These are phyloP conservation scores for Tuber aestivum DNA, from an alignment of 495 filamentous ascomycete genomes.

Conservation along the genomic window DNA sequence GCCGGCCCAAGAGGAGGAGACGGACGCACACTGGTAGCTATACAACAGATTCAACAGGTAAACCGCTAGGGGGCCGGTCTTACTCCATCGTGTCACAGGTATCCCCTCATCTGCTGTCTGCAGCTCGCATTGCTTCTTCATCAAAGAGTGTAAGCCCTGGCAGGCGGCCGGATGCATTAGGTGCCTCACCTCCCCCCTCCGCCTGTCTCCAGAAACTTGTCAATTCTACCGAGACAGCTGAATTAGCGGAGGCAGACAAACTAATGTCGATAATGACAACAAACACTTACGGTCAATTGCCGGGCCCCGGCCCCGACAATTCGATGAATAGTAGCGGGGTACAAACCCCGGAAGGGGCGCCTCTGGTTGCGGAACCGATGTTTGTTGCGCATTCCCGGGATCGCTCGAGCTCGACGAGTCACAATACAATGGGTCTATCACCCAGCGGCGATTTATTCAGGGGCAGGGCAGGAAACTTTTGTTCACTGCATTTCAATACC, in stretches of 20 bases:
- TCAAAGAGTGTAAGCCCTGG: constrained; percentile 20
- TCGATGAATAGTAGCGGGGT: constrained; percentile 10
- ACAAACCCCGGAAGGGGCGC: constrained; percentile 17
- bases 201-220: constrained; percentile 25
- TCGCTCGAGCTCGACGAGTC: constrained; percentile 5
- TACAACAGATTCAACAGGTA: constrained; percentile 16
- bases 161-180: neutral
- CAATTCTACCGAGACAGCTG: constrained; percentile 21
- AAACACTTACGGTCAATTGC: constrained; percentile 28
- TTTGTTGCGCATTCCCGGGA: constrained; percentile 21
- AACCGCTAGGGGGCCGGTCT: constrained; percentile 19
- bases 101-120: constrained; percentile 38
- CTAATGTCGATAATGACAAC: constrained; percentile 39
- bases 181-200: constrained; percentile 14
- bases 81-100: constrained; percentile 17
- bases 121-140: constrained; percentile 32
- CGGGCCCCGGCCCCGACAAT: constrained; percentile 9
- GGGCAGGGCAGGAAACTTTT: constrained; percentile 19
- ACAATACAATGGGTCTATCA: constrained; percentile 11
- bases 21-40: constrained; percentile 18
- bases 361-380: constrained; percentile 25
- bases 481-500: constrained; percentile 8
- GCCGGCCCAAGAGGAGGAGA: constrained; percentile 36
- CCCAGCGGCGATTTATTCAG: constrained; percentile 4
- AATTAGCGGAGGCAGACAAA: constrained; percentile 37